Base-by-base conservation (phyloP, 2,329 filamentous ascomycete genomes). In the Neoscytalidium dimidiatum region DNA sequence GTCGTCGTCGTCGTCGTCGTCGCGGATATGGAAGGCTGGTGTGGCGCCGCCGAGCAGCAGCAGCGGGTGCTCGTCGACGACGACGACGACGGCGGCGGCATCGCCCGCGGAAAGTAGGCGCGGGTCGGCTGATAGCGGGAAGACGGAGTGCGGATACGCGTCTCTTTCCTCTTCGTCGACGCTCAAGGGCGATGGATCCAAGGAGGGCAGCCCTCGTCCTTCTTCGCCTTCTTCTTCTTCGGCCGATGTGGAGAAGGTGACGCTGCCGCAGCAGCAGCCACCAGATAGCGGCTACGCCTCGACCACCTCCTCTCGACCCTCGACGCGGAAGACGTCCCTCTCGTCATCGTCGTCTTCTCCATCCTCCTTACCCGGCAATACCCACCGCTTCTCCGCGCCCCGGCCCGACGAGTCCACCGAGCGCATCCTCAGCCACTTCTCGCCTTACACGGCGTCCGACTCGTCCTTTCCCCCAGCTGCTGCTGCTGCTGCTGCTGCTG, bases 391-490 rank as follows among this genome's bases (percentile, higher is more conserved):
- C 53, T 44, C 53, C 53, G 53, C 33, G 3, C 23, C 21, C 35
- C 35, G 38, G 3, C 53, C 26, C 35, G 17, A 29, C 35, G 35
- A 58, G 35, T 58, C 53, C 13, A 31, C 53, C 31, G 53, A 58
- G 23, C n/a, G n/a, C 53, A 58, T 58, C 35, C 23, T 58, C 53
- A 58, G 35, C 53, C 53, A 38, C 38, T 58, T 43, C 35, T 58
- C 53, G 17, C 26, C 35, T 13, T 23, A 41, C 35, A 11, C 52
- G 13, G 19, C 49, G 14, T 23, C 17, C 19, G 23, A 57, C 21
- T 21, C 21, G 4, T n/a, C 41, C 11, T 44, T 38, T 43, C 7
- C 21, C 14, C 21, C 53, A n/a, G n/a, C n/a, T n/a, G n/a, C n/a
- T n/a, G n/a, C n/a, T n/a, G n/a, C n/a, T n/a, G n/a, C n/a, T n/a